These are phyloP conservation scores for Zygoascus meyerae DNA, from an alignment of 1,139 yeast genomes.

Conservation along the genomic window DNA sequence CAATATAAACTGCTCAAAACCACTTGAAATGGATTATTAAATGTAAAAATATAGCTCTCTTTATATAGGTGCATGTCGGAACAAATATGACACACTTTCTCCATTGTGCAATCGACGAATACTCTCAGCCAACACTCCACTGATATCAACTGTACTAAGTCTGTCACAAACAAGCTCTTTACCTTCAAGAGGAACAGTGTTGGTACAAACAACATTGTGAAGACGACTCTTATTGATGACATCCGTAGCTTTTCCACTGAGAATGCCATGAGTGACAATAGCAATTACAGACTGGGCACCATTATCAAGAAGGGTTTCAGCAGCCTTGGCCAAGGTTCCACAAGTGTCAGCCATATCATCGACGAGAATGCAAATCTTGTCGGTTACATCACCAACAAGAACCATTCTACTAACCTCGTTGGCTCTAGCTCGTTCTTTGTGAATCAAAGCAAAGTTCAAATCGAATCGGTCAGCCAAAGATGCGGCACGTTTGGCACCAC, in stretches of 20 bases:
- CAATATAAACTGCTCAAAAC: too few species aligned
- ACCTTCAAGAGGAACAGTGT: conserved; percentile 87
- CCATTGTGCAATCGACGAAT: conserved; percentile 92
- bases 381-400: conserved; percentile 88
- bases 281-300: conserved; percentile 86
- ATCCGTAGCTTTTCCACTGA: conserved; percentile 81
- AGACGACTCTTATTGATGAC: conserved; percentile 75
- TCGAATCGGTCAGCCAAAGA: conserved; percentile 89
- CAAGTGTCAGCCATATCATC: conserved; percentile 99
- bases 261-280: conserved; percentile 91
- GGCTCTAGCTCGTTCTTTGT: conserved; percentile 92
- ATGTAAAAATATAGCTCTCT: background rate
- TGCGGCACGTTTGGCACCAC: conserved; percentile 98
- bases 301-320: conserved; percentile 76
- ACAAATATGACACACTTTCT: conserved; percentile 85
- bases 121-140: conserved; percentile 92
- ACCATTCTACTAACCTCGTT: conserved; percentile 95
- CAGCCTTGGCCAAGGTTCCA: conserved; percentile 94
- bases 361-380: conserved; percentile 80
- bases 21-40: too few species aligned
- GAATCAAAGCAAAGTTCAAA: conserved; percentile 90
- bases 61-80: conserved; percentile 49
- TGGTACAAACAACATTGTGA: conserved; percentile 82
- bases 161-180: conserved; percentile 65
- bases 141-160: conserved; percentile 75